Conservation (phyloP, 306 rosid genomes). For the Cyclanthera cordifolia region DNA sequence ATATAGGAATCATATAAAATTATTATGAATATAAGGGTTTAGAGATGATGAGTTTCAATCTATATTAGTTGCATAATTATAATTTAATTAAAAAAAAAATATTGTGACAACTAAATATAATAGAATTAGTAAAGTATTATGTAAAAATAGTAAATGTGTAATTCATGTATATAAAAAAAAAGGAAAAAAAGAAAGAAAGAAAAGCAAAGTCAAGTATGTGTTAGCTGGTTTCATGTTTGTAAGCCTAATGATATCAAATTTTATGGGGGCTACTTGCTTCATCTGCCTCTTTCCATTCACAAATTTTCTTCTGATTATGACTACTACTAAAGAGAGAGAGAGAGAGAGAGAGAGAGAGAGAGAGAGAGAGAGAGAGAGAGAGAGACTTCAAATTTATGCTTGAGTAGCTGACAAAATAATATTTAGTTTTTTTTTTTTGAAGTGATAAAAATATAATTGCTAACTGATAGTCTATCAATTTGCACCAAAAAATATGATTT, state of each 20-base stretch:
- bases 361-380: neutral
- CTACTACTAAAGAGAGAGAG: neutral
- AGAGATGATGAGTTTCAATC: no score
- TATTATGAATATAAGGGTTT: no score
- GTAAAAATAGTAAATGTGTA: no score
- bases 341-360: neutral
- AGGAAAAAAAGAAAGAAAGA: neutral
- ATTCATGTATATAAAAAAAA: no score
- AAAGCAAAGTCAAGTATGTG: neutral
- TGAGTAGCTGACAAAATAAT: conserved; percentile 1
- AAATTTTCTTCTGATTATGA: neutral
- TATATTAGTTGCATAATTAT: no score
- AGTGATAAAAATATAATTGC: neutral
- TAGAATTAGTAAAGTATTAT: no score
- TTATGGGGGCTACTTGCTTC: neutral
- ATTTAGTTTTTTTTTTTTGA: no score
- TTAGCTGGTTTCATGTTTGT: conserved; percentile 1
- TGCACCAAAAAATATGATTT: neutral
- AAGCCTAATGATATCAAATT: neutral
- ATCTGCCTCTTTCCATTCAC: neutral
- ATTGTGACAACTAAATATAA: no score
- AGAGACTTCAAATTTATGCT: neutral
- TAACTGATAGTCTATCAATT: neutral
- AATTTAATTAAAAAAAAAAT: no score
- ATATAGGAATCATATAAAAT: no score